These are phyloP conservation scores for Geosiphon pyriformis DNA, from an alignment of 192 early-diverging fungal species.

Conservation along the genomic window DNA sequence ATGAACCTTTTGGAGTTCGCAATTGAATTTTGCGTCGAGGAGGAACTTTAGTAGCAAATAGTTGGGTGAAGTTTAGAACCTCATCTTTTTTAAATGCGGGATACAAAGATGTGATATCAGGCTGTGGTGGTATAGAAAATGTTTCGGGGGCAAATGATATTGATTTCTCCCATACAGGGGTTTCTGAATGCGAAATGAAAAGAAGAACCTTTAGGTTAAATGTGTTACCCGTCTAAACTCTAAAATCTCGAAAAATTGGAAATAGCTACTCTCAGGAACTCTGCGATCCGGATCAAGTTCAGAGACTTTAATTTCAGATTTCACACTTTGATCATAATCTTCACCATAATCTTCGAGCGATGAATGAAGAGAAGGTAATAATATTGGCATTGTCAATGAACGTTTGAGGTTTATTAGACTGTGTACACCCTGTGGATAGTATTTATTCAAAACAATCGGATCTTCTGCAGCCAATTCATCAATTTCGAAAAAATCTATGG, in stretches of 20 bases:
- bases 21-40: constrained; percentile 32
- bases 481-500: constrained; percentile 79
- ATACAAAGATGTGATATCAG: constrained; percentile 48
- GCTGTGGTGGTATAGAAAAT: neutral
- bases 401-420: constrained; percentile 31
- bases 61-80: constrained; percentile 57
- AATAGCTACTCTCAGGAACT: too few species aligned
- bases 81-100: constrained; percentile 58
- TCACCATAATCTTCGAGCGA: constrained; percentile 56
- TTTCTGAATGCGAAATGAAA: constrained; percentile 18
- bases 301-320: too few species aligned
- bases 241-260: neutral
- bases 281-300: too few species aligned
- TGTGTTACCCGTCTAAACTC: neutral
- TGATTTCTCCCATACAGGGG: constrained; percentile 27
- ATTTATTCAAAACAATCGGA: constrained; percentile 40
- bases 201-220: constrained; percentile 4
- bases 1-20: constrained; percentile 35
- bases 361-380: constrained; percentile 11
- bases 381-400: constrained; percentile 27
- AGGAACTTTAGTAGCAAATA: constrained; percentile 48
- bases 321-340: constrained; percentile 37
- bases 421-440: constrained; percentile 40
- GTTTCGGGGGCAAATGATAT: constrained; percentile 13
- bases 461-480: constrained; percentile 74